Percentiles rank a stretch among this genome's conserved stretches.
Conservation (phyloP, 75 land plant genomes). For the Picea glauca region DNA sequence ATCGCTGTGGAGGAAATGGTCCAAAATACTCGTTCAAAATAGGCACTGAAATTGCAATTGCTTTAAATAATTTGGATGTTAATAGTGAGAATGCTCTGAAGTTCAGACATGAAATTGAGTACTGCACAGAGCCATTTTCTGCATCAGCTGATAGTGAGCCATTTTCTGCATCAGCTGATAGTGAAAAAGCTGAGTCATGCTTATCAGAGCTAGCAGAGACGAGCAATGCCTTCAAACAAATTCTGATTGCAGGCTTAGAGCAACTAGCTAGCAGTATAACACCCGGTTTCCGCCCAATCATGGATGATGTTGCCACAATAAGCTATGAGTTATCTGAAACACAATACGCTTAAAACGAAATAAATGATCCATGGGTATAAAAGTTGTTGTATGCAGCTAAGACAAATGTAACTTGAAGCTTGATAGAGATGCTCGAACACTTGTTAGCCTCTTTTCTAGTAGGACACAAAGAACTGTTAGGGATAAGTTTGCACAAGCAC, state of each 20-base stretch:
- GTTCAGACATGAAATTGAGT: no score
- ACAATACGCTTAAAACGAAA: constrained; percentile 58
- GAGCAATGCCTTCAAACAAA: constrained; percentile 61
- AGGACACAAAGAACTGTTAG: constrained; percentile 91
- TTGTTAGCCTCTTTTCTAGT: constrained; percentile 85
- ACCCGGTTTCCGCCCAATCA: constrained; percentile 72
- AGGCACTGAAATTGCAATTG: no score
- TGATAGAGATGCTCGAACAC: constrained; percentile 59
- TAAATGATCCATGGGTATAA: constrained; percentile 84
- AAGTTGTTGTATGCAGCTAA: constrained; percentile 24
- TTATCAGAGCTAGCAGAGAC: constrained; percentile 73
- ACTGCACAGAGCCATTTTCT: constrained; percentile 63
- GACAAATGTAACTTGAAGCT: no score
- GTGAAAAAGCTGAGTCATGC: constrained; percentile 77
- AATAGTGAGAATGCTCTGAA: no score
- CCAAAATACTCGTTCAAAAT: no score
- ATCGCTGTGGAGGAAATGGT: no score
- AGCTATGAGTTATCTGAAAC: constrained; percentile 85
- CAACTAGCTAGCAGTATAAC: constrained; percentile 65
- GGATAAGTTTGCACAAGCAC: constrained; percentile 77
- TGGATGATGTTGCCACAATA: constrained; percentile 72
- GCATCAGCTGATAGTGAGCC: constrained; percentile 73
- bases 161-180: no score
- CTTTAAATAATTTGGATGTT: constrained; percentile 67
- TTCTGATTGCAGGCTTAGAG: constrained; percentile 67